Base-by-base conservation (phyloP, 306 rosid genomes). In the Hippophae gyantsensis region DNA sequence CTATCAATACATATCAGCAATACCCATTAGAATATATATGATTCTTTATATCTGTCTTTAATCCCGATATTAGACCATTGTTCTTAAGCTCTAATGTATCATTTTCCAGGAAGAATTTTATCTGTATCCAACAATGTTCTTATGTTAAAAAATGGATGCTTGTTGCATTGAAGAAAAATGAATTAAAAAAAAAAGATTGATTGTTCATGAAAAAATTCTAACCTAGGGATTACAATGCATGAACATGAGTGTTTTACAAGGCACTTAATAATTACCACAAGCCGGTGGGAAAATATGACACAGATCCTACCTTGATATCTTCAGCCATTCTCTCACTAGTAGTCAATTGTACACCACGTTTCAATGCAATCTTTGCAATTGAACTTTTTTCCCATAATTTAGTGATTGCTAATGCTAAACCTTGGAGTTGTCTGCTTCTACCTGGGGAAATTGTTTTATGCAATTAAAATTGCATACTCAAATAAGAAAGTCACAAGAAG, bases 321-420 rank as follows among this genome's bases (percentile, higher is more conserved):
- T 92, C 99, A 58, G 96, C 96, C 99, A 92, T 92, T 77, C 99
- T 83, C 74, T 92, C 99, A 63, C 96, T 92, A 56, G 99, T 88
- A 56, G 96, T 92, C 65, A 92, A 75, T 73, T 87, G 99, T 27
- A 92, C 96, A 63, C 99, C 96, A 52, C 99, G 93, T 78, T 92
- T 92, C 66, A 92, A 87, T n/a, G 93, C 95, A 76, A 92, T 65
- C 78, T 87, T 92, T 66, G 95, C 93, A 64, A 92, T 83, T 43
- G 84, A 87, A 72, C 95, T 88, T 74, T 66, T 76, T 65, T 85
- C 93, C 99, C 99, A 88, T 69, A 92, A 75, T 69, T 85, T 88
- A 67, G 69, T 55, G 67, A 92, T 83, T 63, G 99, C 99, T 45
- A 64, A 68, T 48, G 99, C 95, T 65, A 92, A 70, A 52, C 99